Conservation (phyloP, 345 rosid species). For the Citrus australasica region DNA sequence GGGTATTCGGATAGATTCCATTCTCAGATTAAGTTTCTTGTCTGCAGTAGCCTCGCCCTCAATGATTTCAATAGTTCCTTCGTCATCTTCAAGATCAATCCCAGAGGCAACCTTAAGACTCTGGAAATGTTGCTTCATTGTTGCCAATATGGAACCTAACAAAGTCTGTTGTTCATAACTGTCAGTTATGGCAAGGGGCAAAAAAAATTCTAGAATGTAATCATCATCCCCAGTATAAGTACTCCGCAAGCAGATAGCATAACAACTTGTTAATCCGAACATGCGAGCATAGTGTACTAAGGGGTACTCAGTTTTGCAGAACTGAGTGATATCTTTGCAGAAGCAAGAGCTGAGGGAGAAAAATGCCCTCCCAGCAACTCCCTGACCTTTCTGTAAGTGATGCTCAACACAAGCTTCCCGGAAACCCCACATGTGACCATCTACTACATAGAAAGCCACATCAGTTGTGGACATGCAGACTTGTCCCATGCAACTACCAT, state of each 20-base stretch:
- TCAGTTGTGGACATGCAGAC: conserved; percentile 95
- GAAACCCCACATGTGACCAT: conserved; percentile 93
- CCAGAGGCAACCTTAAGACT: conserved; percentile 80
- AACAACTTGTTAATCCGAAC: conserved; percentile 74
- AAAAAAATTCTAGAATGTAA: conserved; percentile 82
- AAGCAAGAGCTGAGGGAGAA: conserved; percentile 70
- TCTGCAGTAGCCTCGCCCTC: conserved; percentile 33
- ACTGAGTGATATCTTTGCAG: conserved; percentile 62
- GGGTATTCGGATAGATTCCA: conserved; percentile 44
- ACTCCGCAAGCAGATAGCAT: conserved; percentile 80
- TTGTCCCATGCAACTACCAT: conserved; percentile 82
- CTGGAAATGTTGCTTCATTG: conserved; percentile 76
- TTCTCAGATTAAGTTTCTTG: conserved; percentile 42
- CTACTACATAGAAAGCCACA: conserved; percentile 79
- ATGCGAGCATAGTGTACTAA: conserved; percentile 94
- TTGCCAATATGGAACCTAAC: conserved; percentile 62
- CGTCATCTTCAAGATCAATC: conserved; percentile 47
- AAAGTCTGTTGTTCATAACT: conserved; percentile 46
- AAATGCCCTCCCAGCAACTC: conserved; percentile 89
- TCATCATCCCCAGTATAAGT: conserved; percentile 75
- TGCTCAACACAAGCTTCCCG: conserved; percentile 92
- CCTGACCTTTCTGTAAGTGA: conserved; percentile 93
- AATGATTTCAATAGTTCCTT: conserved; percentile 59
- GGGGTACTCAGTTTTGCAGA: conserved; percentile 89
- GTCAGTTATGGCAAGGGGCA: conserved; percentile 52